These are phyloP conservation scores for Trametes versicolor DNA, from an alignment of 1,284 basidiomycete species.

Conservation along the genomic window DNA sequence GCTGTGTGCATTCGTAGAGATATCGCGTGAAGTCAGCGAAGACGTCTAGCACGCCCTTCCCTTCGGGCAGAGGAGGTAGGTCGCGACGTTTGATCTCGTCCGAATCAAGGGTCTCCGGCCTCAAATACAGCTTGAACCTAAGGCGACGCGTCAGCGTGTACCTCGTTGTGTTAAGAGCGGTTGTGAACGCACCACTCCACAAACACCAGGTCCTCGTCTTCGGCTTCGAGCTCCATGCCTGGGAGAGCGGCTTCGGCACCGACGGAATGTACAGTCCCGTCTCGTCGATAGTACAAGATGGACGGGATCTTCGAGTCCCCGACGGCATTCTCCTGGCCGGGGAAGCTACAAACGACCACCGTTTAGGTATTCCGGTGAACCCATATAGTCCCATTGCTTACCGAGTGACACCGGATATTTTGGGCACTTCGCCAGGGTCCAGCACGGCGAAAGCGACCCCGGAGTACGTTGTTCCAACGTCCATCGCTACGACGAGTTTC, in stretches of 20 bases:
- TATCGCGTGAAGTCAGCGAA: conserved; percentile 64
- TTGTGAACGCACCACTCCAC: conserved; percentile 55
- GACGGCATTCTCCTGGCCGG: conserved; percentile 51
- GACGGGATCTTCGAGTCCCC: conserved; percentile 61
- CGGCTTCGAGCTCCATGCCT: conserved; percentile 51
- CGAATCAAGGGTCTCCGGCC: conserved; percentile 47
- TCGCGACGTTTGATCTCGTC: conserved; percentile 25
- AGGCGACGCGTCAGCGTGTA: background rate
- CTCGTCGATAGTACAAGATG: conserved; percentile 60
- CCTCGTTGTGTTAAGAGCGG: background rate
- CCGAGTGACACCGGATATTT: conserved; percentile 57
- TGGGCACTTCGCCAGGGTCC: conserved; percentile 56
- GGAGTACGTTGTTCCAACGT: conserved; percentile 63
- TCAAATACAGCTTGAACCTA: conserved; percentile 70
- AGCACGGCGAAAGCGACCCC: conserved; percentile 57
- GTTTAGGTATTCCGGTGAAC: background rate
- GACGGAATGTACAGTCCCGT: conserved; percentile 55
- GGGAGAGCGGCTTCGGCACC: conserved; percentile 64
- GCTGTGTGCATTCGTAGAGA: conserved; percentile 53
- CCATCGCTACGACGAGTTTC: conserved; percentile 59
- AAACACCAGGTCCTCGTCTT: conserved; percentile 57
- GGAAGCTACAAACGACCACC: conserved; percentile 45
- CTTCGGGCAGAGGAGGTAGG: conserved; percentile 44
- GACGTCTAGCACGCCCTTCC: conserved; percentile 57
- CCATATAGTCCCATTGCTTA: conserved; percentile 29